phyloP scores from a whole-genome alignment of 306 rosid species.

The Comarum palustre region DNA sequence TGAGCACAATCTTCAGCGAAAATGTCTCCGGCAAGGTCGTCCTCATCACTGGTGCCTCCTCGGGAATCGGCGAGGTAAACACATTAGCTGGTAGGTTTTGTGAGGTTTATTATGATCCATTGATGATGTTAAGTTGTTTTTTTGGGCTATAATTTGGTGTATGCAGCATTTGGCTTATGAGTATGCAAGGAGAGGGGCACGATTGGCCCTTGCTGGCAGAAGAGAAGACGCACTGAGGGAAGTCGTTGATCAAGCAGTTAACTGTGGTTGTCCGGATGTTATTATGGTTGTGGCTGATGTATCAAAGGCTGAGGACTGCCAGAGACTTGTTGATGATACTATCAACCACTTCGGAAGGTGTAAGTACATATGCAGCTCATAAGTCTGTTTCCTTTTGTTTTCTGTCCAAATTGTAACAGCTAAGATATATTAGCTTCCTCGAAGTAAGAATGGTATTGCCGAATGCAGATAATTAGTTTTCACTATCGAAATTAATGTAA shows the following conservation, averaged over 20 bases:
- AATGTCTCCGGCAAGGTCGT: conserved; percentile 56
- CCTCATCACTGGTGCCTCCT: conserved; percentile 71
- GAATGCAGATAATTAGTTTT: not conserved
- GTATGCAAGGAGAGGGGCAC: conserved; percentile 63
- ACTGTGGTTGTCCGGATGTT: conserved; percentile 58
- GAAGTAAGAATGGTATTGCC: not conserved
- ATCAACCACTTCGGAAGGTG: conserved; percentile 48
- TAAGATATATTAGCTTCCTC: not conserved
- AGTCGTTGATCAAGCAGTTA: conserved; percentile 44
- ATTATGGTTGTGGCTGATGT: conserved; percentile 52
- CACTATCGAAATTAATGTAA: not conserved
- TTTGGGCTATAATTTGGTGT: not conserved
- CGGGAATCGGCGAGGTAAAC: conserved; percentile 51
- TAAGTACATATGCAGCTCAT: conserved; percentile 16
- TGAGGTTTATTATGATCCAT: not conserved
- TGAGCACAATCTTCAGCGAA: conserved; percentile 39
- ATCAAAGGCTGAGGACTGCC: conserved; percentile 47
- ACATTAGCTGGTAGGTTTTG: not conserved
- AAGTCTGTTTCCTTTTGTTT: not conserved
- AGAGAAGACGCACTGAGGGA: conserved; percentile 37
- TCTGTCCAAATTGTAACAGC: not conserved
- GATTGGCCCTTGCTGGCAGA: conserved; percentile 49
- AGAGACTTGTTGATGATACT: conserved; percentile 51
- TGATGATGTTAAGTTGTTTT: not conserved
- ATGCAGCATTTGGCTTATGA: conserved; percentile 69